Evolutionary conservation across 805 yeast species (phyloP), one percentile per base, ranked within the genome.

Genomic region (Debaryomyces hansenii): DNA sequence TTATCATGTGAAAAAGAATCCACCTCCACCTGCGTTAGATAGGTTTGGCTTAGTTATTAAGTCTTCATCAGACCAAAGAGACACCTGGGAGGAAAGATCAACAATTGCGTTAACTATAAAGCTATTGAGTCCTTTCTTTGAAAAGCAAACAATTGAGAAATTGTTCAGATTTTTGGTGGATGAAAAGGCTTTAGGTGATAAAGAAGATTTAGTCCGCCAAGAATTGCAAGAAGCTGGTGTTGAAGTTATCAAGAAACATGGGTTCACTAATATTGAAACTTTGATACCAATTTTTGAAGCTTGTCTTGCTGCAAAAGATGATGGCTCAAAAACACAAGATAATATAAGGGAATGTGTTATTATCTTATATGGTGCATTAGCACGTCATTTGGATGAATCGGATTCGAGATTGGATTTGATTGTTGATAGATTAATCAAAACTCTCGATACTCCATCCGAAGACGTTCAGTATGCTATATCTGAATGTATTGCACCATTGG

Each of bases 221-320:
- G 95, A 87, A 59, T 76, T 90, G 62, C 90, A 89, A 58, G 92
- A 86, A 45, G 94, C 97, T n/a, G 98, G 96, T 41, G 75, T 88
- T 47, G 81, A 77, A 35, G 74, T 89, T 29, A 82, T 94, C 44
- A 77, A 83, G 36, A 58, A 62, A 1, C 85, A 84, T 53, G 97
- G 96, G 16, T 73, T 78, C 18, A 59, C 66, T 4, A 73, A 77
- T 45, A 85, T 90, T n/a, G 96, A 90, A 60, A 67, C 71, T 1
- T 74, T 94, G 56, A 83, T 90, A 54, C 87, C 91, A 1, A 74
- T 90, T n/a, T 88, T 94, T 56, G 97, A 92, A 64, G 59, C 64
- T 5, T 79, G 86, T 31, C 74, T 89, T 40, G 69, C 80, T 5
- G 77, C 78, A 18, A 69, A 74, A 29, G 78, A 77, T 44, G 66